Evolutionary conservation across 2,329 filamentous ascomycete species (phyloP).

Genomic region (Phialophora chinensis): DNA sequence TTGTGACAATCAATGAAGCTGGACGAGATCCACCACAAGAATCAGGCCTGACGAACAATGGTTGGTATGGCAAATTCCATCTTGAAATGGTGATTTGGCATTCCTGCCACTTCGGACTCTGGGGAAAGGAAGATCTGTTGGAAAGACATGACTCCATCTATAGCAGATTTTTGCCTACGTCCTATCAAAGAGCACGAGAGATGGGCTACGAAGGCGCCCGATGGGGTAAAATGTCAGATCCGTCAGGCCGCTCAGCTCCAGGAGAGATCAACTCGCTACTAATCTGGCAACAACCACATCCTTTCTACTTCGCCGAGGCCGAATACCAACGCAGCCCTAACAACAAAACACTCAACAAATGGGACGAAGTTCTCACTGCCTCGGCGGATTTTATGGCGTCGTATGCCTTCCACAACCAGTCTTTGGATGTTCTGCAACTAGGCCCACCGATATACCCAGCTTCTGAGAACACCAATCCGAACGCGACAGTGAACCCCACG

Average conservation of each 20-base stretch:
- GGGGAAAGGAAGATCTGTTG: conserved; percentile 49
- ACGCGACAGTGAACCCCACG: conserved; percentile 62
- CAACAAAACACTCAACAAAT: conserved; percentile 54
- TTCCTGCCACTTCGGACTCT: conserved; percentile 47
- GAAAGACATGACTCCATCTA: conserved; percentile 58
- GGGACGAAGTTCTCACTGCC: conserved; percentile 59
- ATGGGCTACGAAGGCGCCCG: conserved; percentile 54
- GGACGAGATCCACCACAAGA: conserved; percentile 56
- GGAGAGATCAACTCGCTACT: conserved; percentile 67
- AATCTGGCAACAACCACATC: conserved; percentile 68
- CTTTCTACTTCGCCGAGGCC: conserved; percentile 65
- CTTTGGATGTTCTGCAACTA: conserved; percentile 60
- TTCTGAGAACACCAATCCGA: conserved; percentile 65
- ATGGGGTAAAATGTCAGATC: conserved; percentile 64
- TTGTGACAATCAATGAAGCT: conserved; percentile 60
- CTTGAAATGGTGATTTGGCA: conserved; percentile 64
- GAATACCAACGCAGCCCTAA: conserved; percentile 58
- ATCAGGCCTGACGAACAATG: conserved; percentile 59
- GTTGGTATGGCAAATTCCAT: conserved; percentile 64
- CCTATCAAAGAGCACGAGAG: conserved; percentile 44
- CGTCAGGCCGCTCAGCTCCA: conserved; percentile 60
- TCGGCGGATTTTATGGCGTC: conserved; percentile 66
- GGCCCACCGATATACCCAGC: conserved; percentile 60
- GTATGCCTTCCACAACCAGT: conserved; percentile 61
- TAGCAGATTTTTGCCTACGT: conserved; percentile 51